Percentiles rank a stretch among this genome's conserved stretches.
Conservation (phyloP, 352 stramenopile genomes). For the Pythium pyrilobum region DNA sequence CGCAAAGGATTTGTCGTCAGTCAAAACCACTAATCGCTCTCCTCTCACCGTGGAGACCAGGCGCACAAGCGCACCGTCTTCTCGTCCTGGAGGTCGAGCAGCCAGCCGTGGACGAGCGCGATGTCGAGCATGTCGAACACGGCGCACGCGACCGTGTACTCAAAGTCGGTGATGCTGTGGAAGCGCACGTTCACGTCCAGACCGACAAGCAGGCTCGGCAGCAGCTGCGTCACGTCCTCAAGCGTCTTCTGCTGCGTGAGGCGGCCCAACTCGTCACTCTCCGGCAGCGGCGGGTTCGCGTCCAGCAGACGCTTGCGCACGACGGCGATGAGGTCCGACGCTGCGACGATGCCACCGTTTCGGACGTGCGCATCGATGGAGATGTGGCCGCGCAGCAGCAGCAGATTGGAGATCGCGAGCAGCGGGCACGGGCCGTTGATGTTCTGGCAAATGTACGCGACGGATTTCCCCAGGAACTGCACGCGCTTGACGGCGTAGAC, state of each 20-base stretch:
- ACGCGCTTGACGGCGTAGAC: conserved; percentile 78
- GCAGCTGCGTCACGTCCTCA: conserved; percentile 84
- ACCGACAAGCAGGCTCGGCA: conserved; percentile 93
- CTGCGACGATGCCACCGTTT: conserved; percentile 74
- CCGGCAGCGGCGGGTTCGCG: conserved; percentile 61
- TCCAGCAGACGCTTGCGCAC: conserved; percentile 86
- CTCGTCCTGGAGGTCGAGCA: conserved; percentile 92
- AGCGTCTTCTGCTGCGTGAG: conserved; percentile 85
- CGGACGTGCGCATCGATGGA: conserved; percentile 55
- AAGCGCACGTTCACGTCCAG: conserved; percentile 99
- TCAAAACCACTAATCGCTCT: background rate
- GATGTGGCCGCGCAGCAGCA: conserved; percentile 91
- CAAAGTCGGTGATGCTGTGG: conserved; percentile 87
- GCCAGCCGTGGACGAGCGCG: conserved; percentile 96
- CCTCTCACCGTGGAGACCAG: too few species aligned
- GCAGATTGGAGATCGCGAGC: conserved; percentile 94
- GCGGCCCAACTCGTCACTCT: conserved; percentile 44
- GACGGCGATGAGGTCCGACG: conserved; percentile 88
- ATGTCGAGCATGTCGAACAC: conserved; percentile 96
- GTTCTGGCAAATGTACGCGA: conserved; percentile 95
- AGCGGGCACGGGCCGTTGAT: conserved; percentile 97
- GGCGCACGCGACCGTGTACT: conserved; percentile 94
- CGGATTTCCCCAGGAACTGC: conserved; percentile 69
- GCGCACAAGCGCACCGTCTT: conserved; percentile 59
- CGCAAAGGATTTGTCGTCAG: background rate